phyloP scores from a whole-genome alignment of 768 basidiomycete genomes.

The Calocera cornea region DNA sequence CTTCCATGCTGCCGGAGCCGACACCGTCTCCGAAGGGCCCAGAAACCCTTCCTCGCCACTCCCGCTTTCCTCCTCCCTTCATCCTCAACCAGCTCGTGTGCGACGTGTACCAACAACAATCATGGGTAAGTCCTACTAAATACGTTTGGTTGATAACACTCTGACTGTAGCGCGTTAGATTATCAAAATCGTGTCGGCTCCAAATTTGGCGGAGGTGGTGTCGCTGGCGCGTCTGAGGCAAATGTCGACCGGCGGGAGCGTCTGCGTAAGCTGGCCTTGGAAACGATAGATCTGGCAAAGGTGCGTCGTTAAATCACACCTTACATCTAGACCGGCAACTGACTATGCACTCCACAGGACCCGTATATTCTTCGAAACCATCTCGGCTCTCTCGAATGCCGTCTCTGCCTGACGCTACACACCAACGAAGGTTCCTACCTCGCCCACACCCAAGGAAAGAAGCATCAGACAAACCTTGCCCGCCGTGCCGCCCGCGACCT shows the following conservation, averaged over 20 bases:
- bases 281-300: conserved; percentile 96
- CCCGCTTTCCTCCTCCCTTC: too few relatives aligned
- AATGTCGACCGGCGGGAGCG: conserved; percentile 94
- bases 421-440: conserved; percentile 99
- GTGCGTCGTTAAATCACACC: conserved; percentile 29
- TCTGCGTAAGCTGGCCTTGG: conserved; percentile 83
- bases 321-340: conserved; percentile 1
- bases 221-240: conserved; percentile 86
- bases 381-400: conserved; percentile 94
- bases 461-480: conserved; percentile 96
- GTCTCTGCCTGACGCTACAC: conserved; percentile 91
- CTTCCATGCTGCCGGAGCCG: too few relatives aligned
- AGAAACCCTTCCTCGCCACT: too few relatives aligned
- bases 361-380: conserved; percentile 98
- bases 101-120: background rate
- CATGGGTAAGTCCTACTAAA: background rate
- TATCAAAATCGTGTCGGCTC: conserved; percentile 82
- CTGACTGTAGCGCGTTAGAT: background rate
- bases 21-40: too few relatives aligned
- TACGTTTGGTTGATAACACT: background rate
- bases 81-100: background rate
- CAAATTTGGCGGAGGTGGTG: conserved; percentile 92
- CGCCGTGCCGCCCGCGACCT: conserved; percentile 94
- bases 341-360: conserved; percentile 39
- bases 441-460: conserved; percentile 98